Evolutionary conservation across 495 filamentous ascomycete species (phyloP), one percentile per base, ranked within the genome.

Genomic region (Gamarada debralockiae): DNA sequence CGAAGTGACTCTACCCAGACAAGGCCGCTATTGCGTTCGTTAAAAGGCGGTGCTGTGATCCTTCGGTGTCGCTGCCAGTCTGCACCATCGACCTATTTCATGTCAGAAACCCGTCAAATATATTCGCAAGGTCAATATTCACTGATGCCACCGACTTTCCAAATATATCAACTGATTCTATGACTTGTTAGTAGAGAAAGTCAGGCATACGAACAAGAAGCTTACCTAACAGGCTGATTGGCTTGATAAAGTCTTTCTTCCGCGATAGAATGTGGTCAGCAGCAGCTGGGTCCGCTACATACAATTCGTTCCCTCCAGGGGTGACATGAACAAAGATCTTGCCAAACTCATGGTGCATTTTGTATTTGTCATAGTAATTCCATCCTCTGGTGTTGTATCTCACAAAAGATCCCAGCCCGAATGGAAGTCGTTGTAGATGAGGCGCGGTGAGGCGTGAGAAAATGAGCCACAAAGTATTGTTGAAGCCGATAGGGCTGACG

Each of bases 51-150:
- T 0, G 69, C 62, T 3, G 67, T 67, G 12, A 69, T 42, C 47
- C 66, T 69, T 3, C 73, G 56, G 24, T 75, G 71, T 10, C 68
- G 65, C 45, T 66, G 61, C 73, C 72, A 75, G 17, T 71, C 65
- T 0, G 58, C 50, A 18, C 72, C 72, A 17, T 65, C 61, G 9
- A 42, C 52, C 65, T 68, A 15, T 41, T 12, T 20, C 14, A 36
- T 17, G 20, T 58, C 31, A 60, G 12, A 42, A 51, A 10, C 25
- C 13, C 6, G 21, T 25, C 7, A 21, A 40, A 21, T 31, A 31
- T 17, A 8, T 18, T 15, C 22, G 36, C 27, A 37, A 25, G 20
- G 25, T 20, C 3, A 47, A 15, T 3, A 15, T 22, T 47, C 29
- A 43, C 25, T 7, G 51, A 46, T n/a, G 25, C 18, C 14, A 53